Evolutionary conservation across 1,139 yeast species (phyloP).

Genomic region (Yamadazyma dendronema): DNA sequence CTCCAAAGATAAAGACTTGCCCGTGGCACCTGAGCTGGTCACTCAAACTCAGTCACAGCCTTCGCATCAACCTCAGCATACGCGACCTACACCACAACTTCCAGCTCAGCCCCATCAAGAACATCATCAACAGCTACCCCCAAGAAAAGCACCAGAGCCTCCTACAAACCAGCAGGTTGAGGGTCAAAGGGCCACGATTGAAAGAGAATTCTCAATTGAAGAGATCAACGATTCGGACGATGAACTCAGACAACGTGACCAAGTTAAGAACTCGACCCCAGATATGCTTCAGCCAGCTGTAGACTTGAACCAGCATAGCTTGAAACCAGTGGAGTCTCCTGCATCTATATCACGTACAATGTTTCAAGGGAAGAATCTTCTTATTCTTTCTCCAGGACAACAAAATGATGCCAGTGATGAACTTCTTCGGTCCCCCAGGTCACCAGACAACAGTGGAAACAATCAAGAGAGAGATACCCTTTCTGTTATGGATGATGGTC

Average conservation of each 20-base stretch:
- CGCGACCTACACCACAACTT: neutral
- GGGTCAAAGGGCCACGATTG: conserved; percentile 6
- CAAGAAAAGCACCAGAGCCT: neutral
- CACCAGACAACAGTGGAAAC: conserved; percentile 8
- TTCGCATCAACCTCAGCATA: neutral
- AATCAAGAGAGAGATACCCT: conserved; percentile 10
- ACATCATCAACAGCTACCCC: neutral
- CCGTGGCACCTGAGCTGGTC: conserved; percentile 25
- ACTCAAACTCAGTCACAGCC: conserved; percentile 3
- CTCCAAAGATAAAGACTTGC: conserved; percentile 31
- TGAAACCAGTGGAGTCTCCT: conserved; percentile 7
- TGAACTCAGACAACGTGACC: conserved; percentile 20
- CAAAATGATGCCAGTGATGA: conserved; percentile 20
- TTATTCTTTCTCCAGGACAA: conserved; percentile 38
- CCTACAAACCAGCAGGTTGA: conserved; percentile 7
- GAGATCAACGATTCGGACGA: conserved; percentile 45
- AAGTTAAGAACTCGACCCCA: neutral
- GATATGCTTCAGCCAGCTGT: conserved; percentile 15
- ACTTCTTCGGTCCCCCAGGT: conserved; percentile 14
- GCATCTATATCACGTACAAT: conserved; percentile 15
- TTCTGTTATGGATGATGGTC: conserved; percentile 15
- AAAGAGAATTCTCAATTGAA: conserved; percentile 37
- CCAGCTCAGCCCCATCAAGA: conserved; percentile 1
- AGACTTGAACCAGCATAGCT: conserved; percentile 5
- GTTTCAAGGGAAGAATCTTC: conserved; percentile 31